phyloP scores from a whole-genome alignment of 176 grass and related monocot species.

The Rhynchospora breviuscula region DNA sequence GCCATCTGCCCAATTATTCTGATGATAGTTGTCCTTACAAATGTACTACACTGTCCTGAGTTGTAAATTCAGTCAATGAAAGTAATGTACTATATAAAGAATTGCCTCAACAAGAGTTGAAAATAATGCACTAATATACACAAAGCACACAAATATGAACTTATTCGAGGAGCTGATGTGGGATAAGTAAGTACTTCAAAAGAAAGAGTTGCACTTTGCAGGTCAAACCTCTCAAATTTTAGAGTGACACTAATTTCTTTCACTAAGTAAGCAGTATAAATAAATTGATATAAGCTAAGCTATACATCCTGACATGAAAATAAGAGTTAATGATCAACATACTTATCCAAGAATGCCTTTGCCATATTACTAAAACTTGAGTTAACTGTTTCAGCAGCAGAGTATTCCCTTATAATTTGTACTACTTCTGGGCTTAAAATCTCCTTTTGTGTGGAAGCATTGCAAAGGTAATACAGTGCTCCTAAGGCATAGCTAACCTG shows the following conservation, averaged over 20 bases:
- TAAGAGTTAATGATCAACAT: not conserved
- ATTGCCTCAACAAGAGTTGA: not conserved
- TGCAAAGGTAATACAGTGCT: conserved; percentile 66
- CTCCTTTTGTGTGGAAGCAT: conserved; percentile 11
- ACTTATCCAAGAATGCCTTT: conserved; percentile 22
- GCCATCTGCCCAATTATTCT: too few relatives aligned
- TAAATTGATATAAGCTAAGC: not conserved
- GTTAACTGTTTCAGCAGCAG: not conserved
- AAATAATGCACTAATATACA: not conserved
- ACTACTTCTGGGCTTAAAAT: conserved; percentile 8
- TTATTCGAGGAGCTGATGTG: not conserved
- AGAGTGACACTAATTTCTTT: not conserved
- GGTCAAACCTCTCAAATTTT: not conserved
- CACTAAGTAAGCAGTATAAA: not conserved
- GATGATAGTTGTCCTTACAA: too few relatives aligned
- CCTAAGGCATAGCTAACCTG: conserved; percentile 86
- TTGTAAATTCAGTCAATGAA: not conserved
- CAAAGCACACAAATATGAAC: not conserved
- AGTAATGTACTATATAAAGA: not conserved
- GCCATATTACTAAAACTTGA: conserved; percentile 23
- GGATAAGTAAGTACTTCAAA: not conserved
- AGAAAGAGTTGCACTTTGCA: not conserved
- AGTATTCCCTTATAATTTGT: conserved; percentile 11
- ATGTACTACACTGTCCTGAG: too few relatives aligned
- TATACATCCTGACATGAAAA: conserved; percentile 4